phyloP scores from a whole-genome alignment of 495 filamentous ascomycete species.

The Aspergillus biplanus region DNA sequence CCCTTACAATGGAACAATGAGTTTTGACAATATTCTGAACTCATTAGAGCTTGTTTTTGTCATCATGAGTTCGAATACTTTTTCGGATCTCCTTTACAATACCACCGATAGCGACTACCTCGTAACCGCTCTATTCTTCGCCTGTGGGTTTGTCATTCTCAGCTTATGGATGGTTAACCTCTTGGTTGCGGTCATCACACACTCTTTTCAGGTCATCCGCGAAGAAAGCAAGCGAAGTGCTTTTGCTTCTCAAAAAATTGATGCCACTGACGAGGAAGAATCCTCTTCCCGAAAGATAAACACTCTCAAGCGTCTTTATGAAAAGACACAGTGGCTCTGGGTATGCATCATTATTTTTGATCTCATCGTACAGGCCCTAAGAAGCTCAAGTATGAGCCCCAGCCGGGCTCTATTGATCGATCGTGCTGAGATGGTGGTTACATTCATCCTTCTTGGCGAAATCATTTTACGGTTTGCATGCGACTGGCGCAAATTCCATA shows the following conservation, averaged over 20 bases:
- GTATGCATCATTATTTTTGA: constrained; percentile 76
- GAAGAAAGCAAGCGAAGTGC: constrained; percentile 95
- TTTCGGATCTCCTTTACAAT: constrained; percentile 90
- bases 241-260: constrained; percentile 77
- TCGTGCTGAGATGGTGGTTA: constrained; percentile 74
- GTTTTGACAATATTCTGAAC: constrained; percentile 92
- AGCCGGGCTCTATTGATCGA: constrained; percentile 60
- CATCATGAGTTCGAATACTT: constrained; percentile 97
- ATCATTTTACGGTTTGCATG: constrained; percentile 77
- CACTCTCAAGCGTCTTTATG: constrained; percentile 67
- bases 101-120: constrained; percentile 91
- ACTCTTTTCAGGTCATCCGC: constrained; percentile 96
- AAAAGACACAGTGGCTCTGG: constrained; percentile 79
- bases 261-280: constrained; percentile 41
- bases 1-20: constrained; percentile 84
- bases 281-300: constrained; percentile 48
- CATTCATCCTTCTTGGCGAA: constrained; percentile 77
- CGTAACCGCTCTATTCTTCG: constrained; percentile 82
- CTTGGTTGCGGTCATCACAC: constrained; percentile 96
- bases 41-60: constrained; percentile 97
- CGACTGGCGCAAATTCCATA: constrained; percentile 80
- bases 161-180: constrained; percentile 96
- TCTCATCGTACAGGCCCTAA: constrained; percentile 71
- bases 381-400: constrained; percentile 71
- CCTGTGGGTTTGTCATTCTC: constrained; percentile 85